Base-by-base conservation (phyloP, 176 grass and related monocot species). In the Carex littledalei region DNA sequence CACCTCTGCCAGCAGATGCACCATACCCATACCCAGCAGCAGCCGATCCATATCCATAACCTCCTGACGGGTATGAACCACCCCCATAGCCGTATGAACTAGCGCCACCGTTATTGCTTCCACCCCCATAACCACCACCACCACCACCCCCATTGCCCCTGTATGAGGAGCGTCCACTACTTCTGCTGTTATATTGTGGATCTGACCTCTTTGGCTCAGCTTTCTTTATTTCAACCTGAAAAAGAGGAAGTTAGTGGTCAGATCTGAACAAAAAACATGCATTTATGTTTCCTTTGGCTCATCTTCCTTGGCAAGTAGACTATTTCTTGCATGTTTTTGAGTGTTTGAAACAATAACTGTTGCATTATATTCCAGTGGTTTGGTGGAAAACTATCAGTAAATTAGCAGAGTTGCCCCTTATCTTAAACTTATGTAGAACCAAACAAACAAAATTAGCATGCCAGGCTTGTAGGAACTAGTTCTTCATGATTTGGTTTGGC, bases 191-290 rank as follows among this genome's bases (percentile, higher is more conserved):
- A 82, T 94, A 90, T 41, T 89, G 88, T 4, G 81, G 74, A 34
- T 90, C 91, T 57, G 93, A 70, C 90, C 92, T 99, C 85, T 94
- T 99, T 87, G 96, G 96, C 63, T 99, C 96, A 7, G 96, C 96
- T 73, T 90, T 95, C 88, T 99, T 99, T 87, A 99, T 95, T 88
- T 99, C 96, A 88, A 99, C 96, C 96, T 99, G 88, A 67, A 85
- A 85, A 87, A 74, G 41, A 41, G 31, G 58, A 57, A 39, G 59
- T 76, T 37, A 15, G 29, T 22, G 2, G 32, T 55, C 79, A 85
- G 43, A 66, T 78, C 18, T 58, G 3, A 77, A 55, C 14, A 56
- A 63, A 81, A 4, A 54, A 29, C 66, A 26, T 13, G 57, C 45
- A 12, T n/a, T 2, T 57, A 3, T 15, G 17, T n/a, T 78, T 57